Evolutionary conservation across 176 grass and related monocot genomes (phyloP), one percentile per base, ranked within the genome.

Genomic region (Saccharum spontaneum): DNA sequence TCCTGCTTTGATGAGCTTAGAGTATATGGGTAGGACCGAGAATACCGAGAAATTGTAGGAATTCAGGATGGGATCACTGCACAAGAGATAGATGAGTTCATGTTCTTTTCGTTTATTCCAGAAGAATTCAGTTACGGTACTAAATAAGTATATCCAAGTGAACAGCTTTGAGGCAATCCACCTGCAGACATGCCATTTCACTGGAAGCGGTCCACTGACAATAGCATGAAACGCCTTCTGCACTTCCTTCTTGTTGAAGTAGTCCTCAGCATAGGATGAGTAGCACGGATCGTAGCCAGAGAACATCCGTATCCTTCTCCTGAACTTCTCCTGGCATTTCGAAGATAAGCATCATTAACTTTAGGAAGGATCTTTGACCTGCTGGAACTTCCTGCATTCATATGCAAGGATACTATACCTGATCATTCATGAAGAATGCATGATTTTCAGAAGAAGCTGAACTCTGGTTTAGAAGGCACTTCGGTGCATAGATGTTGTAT

Each of bases 401-500:
- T 55, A 55, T 61, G 31, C 16, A 23, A 26, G 8, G 13, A n/a
- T 13, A 55, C 12, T 71, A 45, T 54, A 88, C 80, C 86, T 64
- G 65, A 63, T 71, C 31, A 24, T 83, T 40, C 2, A 6, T 1
- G 5, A 10, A 50, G 63, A 72, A 31, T 88, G 73, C 66, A 4
- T 8, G 66, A 8, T n/a, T 3, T 14, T 8, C 16, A 17, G 74
- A 83, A 72, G 86, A 77, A n/a, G 73, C 81, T 46, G 86, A 89
- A 48, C 83, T 83, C 76, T 86, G 87, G 67, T 84, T 69, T 67
- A 97, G 89, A 86, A 86, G 90, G 72, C 94, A 97, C 34, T 90
- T 97, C 7, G 94, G 91, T 46, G 89, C 94, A 86, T 97, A 97
- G 36, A 97, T 92, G 61, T 97, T 97, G 66, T 94, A 94, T 84